phyloP scores from a whole-genome alignment of 2,329 filamentous ascomycete genomes.

The Fusarium aywerte region DNA sequence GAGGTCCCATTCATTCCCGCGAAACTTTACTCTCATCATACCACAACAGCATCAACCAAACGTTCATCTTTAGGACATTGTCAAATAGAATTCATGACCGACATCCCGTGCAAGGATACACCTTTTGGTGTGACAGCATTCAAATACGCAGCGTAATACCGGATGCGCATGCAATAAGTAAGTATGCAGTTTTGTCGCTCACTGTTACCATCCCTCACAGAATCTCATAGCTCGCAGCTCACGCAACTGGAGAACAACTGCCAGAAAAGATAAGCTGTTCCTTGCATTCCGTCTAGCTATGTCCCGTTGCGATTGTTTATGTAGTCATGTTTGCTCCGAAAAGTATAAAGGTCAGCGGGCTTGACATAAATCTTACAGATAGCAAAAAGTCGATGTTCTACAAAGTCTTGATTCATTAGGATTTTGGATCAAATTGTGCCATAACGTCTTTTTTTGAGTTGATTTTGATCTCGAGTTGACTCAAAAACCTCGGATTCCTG shows the following conservation, averaged over 20 bases:
- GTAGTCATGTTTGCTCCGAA: slow-evolving; percentile 27
- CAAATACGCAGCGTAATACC: background rate
- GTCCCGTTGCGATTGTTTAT: slow-evolving; percentile 32
- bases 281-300: slow-evolving; percentile 32
- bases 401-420: background rate
- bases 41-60: background rate
- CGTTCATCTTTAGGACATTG: slow-evolving; percentile 19
- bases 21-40: background rate
- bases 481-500: background rate
- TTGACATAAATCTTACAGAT: background rate
- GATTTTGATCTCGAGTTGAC: background rate
- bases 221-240: slow-evolving; percentile 10
- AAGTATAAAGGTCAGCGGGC: slow-evolving; percentile 25
- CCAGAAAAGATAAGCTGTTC: slow-evolving; percentile 33
- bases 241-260: slow-evolving; percentile 12
- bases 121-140: slow-evolving; percentile 30
- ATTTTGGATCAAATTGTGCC: background rate
- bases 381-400: background rate
- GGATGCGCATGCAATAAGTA: background rate
- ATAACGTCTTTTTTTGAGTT: background rate
- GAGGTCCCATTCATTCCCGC: background rate
- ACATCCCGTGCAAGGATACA: slow-evolving; percentile 33
- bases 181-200: slow-evolving; percentile 15
- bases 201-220: slow-evolving; percentile 24
- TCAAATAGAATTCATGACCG: slow-evolving; percentile 36